These are phyloP conservation scores for Lactifluus subvellereus DNA, from an alignment of 768 basidiomycete species.

Conservation along the genomic window DNA sequence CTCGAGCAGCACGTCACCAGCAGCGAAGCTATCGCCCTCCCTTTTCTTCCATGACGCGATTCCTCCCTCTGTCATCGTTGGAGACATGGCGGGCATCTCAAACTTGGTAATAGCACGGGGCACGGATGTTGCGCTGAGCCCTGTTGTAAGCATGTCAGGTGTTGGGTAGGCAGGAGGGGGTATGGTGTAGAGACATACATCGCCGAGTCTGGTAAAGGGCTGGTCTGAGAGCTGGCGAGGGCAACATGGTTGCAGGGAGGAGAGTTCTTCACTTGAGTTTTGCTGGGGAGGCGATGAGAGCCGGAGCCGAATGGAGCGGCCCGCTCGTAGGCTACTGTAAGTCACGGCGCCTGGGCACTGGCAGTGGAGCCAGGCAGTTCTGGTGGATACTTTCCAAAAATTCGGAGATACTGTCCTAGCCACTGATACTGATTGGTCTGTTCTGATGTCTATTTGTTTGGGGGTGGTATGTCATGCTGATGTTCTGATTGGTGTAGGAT, in stretches of 20 bases:
- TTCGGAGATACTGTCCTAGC: too few relatives aligned
- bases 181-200: background rate
- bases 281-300: too few relatives aligned
- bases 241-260: slow-evolving; percentile 2
- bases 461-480: too few relatives aligned
- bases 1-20: slow-evolving; percentile 86
- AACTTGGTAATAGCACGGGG: slow-evolving; percentile 66
- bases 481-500: too few relatives aligned
- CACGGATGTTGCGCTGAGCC: slow-evolving; percentile 46
- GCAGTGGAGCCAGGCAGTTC: too few relatives aligned
- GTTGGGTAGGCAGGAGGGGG: background rate
- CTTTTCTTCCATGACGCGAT: slow-evolving; percentile 88
- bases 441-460: too few relatives aligned
- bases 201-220: slow-evolving; percentile 3
- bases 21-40: slow-evolving; percentile 70
- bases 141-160: slow-evolving; percentile 31
- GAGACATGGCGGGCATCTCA: slow-evolving; percentile 95
- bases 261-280: background rate
- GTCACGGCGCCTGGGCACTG: too few relatives aligned
- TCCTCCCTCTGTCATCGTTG: slow-evolving; percentile 94
- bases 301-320: too few relatives aligned
- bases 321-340: slow-evolving; percentile 26
- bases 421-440: too few relatives aligned
- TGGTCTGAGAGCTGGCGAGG: slow-evolving; percentile 10
- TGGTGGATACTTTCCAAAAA: too few relatives aligned